Conservation (phyloP, 176 grass and related monocot species). For the Olyra latifolia region DNA sequence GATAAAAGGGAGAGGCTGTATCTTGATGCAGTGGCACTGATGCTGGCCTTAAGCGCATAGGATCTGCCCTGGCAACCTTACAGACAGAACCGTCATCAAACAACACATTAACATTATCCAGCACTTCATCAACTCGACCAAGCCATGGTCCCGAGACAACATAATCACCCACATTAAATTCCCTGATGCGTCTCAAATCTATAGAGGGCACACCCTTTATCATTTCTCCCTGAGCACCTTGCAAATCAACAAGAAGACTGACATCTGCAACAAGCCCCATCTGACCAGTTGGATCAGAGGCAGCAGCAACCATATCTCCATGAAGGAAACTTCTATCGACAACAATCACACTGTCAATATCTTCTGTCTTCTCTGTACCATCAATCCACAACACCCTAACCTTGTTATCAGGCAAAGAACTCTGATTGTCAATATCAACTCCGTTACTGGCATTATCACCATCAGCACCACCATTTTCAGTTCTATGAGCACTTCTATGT, state of each 20-base stretch:
- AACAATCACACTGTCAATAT: slow-evolving; percentile 52
- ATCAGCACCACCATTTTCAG: slow-evolving; percentile 47
- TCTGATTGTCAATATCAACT: slow-evolving; percentile 42
- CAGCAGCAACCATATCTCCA: slow-evolving; percentile 84
- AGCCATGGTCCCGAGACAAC: slow-evolving; percentile 81
- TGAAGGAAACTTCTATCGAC: slow-evolving; percentile 79
- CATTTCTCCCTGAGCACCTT: slow-evolving; percentile 45
- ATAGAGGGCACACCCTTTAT: slow-evolving; percentile 71
- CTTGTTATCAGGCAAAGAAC: slow-evolving; percentile 74
- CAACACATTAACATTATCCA: slow-evolving; percentile 88
- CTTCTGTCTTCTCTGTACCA: slow-evolving; percentile 63
- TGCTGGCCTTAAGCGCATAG: slow-evolving; percentile 58
- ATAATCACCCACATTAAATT: slow-evolving; percentile 88
- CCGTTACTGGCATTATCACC: slow-evolving; percentile 41
- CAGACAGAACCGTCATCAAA: slow-evolving; percentile 95
- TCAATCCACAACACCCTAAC: slow-evolving; percentile 72
- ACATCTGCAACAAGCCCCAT: slow-evolving; percentile 73
- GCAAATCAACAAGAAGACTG: slow-evolving; percentile 71
- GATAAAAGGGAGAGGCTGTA: slow-evolving; percentile 78
- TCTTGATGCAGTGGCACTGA: slow-evolving; percentile 60
- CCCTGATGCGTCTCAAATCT: slow-evolving; percentile 72
- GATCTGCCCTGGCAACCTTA: slow-evolving; percentile 80
- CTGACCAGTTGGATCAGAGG: slow-evolving; percentile 79
- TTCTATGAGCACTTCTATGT: slow-evolving; percentile 15
- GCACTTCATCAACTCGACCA: slow-evolving; percentile 83